Evolutionary conservation across 1,284 basidiomycete genomes (phyloP).

Genomic region (Rhodotorula sp.): DNA sequence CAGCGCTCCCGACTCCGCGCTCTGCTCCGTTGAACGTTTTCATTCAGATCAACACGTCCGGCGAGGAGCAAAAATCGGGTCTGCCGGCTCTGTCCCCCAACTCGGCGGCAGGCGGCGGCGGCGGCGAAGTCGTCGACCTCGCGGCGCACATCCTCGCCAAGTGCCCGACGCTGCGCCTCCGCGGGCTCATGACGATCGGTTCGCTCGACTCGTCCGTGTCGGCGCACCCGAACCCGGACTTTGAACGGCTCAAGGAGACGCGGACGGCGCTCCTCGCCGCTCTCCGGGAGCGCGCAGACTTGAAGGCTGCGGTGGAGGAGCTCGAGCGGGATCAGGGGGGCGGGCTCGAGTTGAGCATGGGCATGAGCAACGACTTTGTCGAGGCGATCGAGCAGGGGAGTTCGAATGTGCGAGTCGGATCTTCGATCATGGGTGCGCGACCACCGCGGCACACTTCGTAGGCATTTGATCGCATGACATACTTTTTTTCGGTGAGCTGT

Average conservation of each 20-base stretch:
- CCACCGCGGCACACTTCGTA: constrained; percentile 20
- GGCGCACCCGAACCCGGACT: constrained; percentile 75
- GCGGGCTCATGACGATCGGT: constrained; percentile 96
- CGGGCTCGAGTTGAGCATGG: constrained; percentile 83
- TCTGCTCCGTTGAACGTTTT: constrained; percentile 68
- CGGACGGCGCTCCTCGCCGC: constrained; percentile 58
- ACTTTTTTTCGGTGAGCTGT: too few relatives aligned
- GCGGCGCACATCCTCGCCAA: constrained; percentile 67
- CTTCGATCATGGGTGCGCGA: constrained; percentile 76
- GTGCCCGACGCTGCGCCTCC: constrained; percentile 73
- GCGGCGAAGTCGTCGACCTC: constrained; percentile 63
- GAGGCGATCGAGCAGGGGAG: constrained; percentile 80
- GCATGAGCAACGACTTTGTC: constrained; percentile 95
- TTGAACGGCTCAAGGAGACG: constrained; percentile 66
- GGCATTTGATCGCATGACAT: background rate
- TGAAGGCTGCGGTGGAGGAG: constrained; percentile 58
- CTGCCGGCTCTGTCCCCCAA: constrained; percentile 59
- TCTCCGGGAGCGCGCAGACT: constrained; percentile 45
- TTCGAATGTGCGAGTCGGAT: constrained; percentile 86
- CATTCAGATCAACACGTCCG: constrained; percentile 92
- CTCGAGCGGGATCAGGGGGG: constrained; percentile 53
- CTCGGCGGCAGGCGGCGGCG: constrained; percentile 47
- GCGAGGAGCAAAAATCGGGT: constrained; percentile 86
- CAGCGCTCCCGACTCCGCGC: constrained; percentile 53
- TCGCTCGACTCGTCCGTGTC: constrained; percentile 68